Percentiles rank a stretch among this genome's conserved stretches.
Conservation (phyloP, 1,284 basidiomycete species). For the Cryptococcus sp. region DNA sequence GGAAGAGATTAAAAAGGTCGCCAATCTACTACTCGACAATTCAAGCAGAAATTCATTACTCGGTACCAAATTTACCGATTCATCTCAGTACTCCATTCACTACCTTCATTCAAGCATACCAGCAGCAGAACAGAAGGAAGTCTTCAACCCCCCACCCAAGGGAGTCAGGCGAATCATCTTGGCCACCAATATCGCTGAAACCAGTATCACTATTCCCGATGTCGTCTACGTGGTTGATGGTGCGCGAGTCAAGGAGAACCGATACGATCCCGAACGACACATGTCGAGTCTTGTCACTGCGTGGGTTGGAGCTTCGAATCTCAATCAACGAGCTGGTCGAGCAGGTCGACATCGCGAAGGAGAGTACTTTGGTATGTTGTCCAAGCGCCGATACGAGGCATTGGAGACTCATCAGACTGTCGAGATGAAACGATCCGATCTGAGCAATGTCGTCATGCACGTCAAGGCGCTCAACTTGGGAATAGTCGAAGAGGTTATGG, state of each 20-base stretch:
- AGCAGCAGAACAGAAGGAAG: slow-evolving; percentile 80
- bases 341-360: slow-evolving; percentile 89
- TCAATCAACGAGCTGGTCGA: slow-evolving; percentile 89
- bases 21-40: slow-evolving; percentile 59
- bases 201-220: slow-evolving; percentile 92
- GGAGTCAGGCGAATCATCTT: slow-evolving; percentile 84
- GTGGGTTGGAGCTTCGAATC: slow-evolving; percentile 89
- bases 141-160: slow-evolving; percentile 73
- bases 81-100: slow-evolving; percentile 68
- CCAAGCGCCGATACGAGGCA: slow-evolving; percentile 59
- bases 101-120: slow-evolving; percentile 88
- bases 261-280: slow-evolving; percentile 83
- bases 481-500: slow-evolving; percentile 81
- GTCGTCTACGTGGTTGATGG: slow-evolving; percentile 93
- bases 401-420: slow-evolving; percentile 83
- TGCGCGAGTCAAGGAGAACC: slow-evolving; percentile 83
- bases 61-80: slow-evolving; percentile 61
- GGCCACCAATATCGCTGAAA: slow-evolving; percentile 95
- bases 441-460: slow-evolving; percentile 92
- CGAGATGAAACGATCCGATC: slow-evolving; percentile 92
- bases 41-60: slow-evolving; percentile 54
- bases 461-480: slow-evolving; percentile 95
- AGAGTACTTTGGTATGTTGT: slow-evolving; percentile 84
- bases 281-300: slow-evolving; percentile 82
- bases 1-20: slow-evolving; percentile 82